These are phyloP conservation scores for Orobanche coerulescens DNA, from an alignment of 257 asterid genomes.

Conservation along the genomic window DNA sequence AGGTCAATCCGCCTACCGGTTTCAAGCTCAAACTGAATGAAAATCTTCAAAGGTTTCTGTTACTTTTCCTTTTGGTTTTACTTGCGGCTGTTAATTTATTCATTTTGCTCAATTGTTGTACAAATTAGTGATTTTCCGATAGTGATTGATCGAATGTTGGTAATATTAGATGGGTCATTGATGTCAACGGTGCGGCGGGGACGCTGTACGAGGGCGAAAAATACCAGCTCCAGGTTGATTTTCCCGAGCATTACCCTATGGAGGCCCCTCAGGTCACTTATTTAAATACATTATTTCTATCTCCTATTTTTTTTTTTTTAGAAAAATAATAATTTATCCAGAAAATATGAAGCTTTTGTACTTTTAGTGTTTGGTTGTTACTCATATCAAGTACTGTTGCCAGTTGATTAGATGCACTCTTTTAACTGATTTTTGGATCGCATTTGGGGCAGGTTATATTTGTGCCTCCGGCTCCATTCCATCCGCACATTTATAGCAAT, in stretches of 20 bases:
- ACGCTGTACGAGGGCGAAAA: slow-evolving; percentile 36
- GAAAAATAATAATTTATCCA: no score
- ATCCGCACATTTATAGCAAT: slow-evolving; percentile 77
- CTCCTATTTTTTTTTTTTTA: not conserved
- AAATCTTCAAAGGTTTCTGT: slow-evolving; percentile 63
- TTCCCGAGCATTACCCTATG: slow-evolving; percentile 53
- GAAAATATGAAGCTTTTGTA: not conserved
- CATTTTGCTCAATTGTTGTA: not conserved
- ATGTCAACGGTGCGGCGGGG: slow-evolving; percentile 45
- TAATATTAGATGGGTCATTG: slow-evolving; percentile 40
- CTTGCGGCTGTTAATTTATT: not conserved
- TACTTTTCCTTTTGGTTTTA: not conserved
- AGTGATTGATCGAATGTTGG: not conserved
- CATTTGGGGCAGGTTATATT: slow-evolving; percentile 43
- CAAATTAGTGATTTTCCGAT: not conserved
- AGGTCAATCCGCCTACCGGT: slow-evolving; percentile 72
- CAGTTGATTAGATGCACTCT: not conserved
- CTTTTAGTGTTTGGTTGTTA: slow-evolving; percentile 3
- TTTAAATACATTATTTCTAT: not conserved
- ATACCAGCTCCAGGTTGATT: slow-evolving; percentile 49
- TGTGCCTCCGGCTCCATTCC: slow-evolving; percentile 65
- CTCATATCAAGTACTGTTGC: not conserved
- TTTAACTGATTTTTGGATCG: not conserved
- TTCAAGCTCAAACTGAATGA: slow-evolving; percentile 74
- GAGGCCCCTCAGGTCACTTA: slow-evolving; percentile 44